Conservation (phyloP, 352 stramenopile genomes). For the Pythium volutum region DNA sequence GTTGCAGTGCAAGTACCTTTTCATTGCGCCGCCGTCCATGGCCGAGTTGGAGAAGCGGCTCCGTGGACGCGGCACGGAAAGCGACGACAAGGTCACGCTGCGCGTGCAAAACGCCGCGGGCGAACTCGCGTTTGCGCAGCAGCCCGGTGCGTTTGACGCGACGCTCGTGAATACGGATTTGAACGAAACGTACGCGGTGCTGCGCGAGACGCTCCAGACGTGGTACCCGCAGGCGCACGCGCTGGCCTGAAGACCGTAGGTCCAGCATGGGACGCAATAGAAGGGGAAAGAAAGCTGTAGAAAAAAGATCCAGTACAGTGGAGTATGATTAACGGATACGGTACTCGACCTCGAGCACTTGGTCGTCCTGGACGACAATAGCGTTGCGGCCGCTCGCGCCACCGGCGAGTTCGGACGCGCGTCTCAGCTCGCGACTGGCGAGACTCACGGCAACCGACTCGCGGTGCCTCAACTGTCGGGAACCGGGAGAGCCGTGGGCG, state of each 20-base stretch:
- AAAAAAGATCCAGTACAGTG: neutral
- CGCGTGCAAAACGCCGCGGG: slow-evolving; percentile 91
- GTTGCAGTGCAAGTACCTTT: slow-evolving; percentile 94
- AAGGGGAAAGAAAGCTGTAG: slow-evolving; percentile 3
- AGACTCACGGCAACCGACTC: slow-evolving; percentile 14
- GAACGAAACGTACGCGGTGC: slow-evolving; percentile 72
- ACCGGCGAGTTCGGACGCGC: slow-evolving; percentile 3
- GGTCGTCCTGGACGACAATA: slow-evolving; percentile 15
- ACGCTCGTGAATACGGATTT: slow-evolving; percentile 89
- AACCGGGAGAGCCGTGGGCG: no score
- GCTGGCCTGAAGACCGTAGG: slow-evolving; percentile 29
- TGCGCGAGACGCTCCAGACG: slow-evolving; percentile 63
- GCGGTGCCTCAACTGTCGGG: slow-evolving; percentile 12
- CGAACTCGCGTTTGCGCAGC: slow-evolving; percentile 91
- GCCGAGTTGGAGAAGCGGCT: slow-evolving; percentile 93
- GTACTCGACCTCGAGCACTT: slow-evolving; percentile 48
- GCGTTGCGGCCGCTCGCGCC: slow-evolving; percentile 14
- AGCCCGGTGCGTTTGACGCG: slow-evolving; percentile 84
- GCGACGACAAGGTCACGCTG: slow-evolving; percentile 93
- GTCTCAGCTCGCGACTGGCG: slow-evolving; percentile 8
- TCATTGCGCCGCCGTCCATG: slow-evolving; percentile 95
- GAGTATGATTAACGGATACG: slow-evolving; percentile 27
- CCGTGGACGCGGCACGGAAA: slow-evolving; percentile 94
- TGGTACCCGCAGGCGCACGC: slow-evolving; percentile 77
- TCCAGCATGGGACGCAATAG: neutral